phyloP scores from a whole-genome alignment of 345 rosid genomes.

The Arabis alpina region DNA sequence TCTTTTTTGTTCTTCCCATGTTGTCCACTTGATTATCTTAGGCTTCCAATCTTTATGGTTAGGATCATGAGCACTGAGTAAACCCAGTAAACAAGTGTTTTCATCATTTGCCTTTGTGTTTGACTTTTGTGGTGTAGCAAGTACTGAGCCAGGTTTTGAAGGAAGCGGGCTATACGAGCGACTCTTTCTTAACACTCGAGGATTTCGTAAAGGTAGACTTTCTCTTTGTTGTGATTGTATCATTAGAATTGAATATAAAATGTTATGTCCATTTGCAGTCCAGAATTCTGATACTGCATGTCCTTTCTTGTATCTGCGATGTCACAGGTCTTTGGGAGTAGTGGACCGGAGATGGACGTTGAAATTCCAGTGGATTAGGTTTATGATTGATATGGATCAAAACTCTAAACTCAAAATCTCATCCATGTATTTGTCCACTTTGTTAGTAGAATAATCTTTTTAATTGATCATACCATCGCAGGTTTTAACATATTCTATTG shows the following conservation, averaged over 20 bases:
- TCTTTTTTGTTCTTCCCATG: background rate
- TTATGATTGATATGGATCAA: background rate
- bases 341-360: slow-evolving; percentile 69
- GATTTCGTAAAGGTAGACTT: slow-evolving; percentile 71
- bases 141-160: slow-evolving; percentile 72
- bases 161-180: slow-evolving; percentile 75
- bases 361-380: slow-evolving; percentile 80
- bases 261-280: background rate
- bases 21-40: background rate
- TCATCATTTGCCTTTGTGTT: slow-evolving; percentile 16
- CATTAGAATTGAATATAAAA: background rate
- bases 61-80: slow-evolving; percentile 7
- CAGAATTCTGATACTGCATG: slow-evolving; percentile 1
- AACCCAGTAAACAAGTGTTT: background rate
- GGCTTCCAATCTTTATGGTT: slow-evolving; percentile 9
- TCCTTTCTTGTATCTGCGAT: background rate
- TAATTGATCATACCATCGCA: slow-evolving; percentile 8
- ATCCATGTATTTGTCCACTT: slow-evolving; percentile 27
- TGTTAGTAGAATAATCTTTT: slow-evolving; percentile 24
- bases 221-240: background rate
- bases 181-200: slow-evolving; percentile 55
- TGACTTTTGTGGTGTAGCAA: slow-evolving; percentile 54
- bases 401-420: slow-evolving; percentile 15
- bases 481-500: background rate
- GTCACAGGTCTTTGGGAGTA: slow-evolving; percentile 66